phyloP scores from a whole-genome alignment of 176 grass and related monocot species.

The Lolium perenne region DNA sequence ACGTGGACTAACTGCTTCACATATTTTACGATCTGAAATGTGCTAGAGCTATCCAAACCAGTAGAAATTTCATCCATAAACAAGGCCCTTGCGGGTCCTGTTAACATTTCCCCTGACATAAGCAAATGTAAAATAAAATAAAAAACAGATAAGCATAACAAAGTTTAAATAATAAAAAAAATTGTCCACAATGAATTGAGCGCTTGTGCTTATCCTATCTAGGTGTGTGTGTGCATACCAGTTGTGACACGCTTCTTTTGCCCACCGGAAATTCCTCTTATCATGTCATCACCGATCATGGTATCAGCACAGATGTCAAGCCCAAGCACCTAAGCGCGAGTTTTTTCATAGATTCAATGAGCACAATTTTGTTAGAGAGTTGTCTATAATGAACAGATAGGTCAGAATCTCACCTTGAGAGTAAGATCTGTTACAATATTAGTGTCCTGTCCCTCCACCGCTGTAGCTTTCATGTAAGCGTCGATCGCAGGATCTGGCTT shows the following conservation, averaged over 20 bases:
- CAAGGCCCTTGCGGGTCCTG: neutral
- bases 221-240: constrained; percentile 45
- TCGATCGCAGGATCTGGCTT: constrained; percentile 78
- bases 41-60: constrained; percentile 41
- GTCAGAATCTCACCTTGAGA: constrained; percentile 57
- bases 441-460: constrained; percentile 55
- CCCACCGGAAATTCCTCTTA: constrained; percentile 78
- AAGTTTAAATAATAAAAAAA: neutral
- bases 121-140: neutral
- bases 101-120: neutral
- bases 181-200: neutral
- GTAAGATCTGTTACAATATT: constrained; percentile 60
- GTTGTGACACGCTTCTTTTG: constrained; percentile 79
- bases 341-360: constrained; percentile 25
- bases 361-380: neutral
- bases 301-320: constrained; percentile 74
- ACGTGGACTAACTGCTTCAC: too few species aligned
- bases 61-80: constrained; percentile 91
- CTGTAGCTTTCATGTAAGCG: constrained; percentile 74
- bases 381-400: neutral
- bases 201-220: neutral
- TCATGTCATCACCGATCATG: constrained; percentile 70
- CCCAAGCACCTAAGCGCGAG: constrained; percentile 54
- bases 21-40: too few species aligned
- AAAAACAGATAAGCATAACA: neutral